Percentiles rank a stretch among this genome's conserved stretches.
Conservation (phyloP, 305 asterid genomes). For the Solanum hybrid region DNA sequence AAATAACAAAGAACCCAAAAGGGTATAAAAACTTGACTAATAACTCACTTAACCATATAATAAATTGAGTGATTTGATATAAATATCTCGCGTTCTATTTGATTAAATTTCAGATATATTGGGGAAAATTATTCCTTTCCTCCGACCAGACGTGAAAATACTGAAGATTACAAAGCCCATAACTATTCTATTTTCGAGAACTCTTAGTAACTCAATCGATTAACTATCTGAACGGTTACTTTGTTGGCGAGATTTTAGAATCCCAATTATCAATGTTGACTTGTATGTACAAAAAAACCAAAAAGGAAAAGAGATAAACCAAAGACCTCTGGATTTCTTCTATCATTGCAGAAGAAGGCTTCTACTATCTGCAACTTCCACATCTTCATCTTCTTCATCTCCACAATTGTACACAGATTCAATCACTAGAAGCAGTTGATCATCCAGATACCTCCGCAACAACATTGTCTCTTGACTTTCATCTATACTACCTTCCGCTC, state of each 20-base stretch:
- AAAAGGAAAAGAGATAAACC: neutral
- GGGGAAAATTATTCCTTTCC: neutral
- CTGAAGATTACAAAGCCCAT: neutral
- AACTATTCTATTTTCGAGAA: neutral
- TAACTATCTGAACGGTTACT: neutral
- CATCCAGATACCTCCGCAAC: constrained; percentile 30
- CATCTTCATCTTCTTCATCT: constrained; percentile 25
- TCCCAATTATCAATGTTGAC: constrained; percentile 10
- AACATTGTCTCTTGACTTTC: neutral
- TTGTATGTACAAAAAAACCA: constrained; percentile 6
- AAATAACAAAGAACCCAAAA: neutral
- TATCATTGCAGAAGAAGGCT: constrained; percentile 32
- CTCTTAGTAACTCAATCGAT: neutral
- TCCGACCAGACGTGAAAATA: neutral
- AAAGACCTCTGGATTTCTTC: neutral
- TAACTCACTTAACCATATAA: neutral
- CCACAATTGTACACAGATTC: constrained; percentile 15
- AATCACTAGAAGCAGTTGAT: constrained; percentile 26
- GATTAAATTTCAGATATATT: neutral
- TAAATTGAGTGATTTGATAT: neutral
- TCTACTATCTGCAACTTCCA: constrained; percentile 33
- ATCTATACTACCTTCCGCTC: neutral
- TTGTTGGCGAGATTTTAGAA: neutral
- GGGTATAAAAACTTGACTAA: neutral
- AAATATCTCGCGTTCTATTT: neutral